These are phyloP conservation scores for Fragaria ananassa DNA, from an alignment of 306 rosid species.

Conservation along the genomic window DNA sequence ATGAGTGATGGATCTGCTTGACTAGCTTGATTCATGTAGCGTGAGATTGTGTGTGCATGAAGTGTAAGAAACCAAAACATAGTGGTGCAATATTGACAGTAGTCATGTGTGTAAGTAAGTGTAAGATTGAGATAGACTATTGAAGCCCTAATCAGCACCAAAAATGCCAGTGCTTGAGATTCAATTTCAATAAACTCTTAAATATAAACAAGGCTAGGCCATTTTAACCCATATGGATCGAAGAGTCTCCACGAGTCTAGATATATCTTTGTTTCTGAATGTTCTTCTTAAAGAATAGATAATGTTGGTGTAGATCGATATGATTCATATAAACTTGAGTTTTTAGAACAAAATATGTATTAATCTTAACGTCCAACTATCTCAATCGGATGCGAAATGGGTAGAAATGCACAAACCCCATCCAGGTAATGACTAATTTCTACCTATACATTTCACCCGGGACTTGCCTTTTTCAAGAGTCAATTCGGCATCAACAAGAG, in stretches of 20 bases:
- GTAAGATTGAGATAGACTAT: background rate
- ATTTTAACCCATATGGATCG: too few species aligned
- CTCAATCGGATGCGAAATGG: background rate
- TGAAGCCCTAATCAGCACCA: too few species aligned
- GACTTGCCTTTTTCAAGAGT: background rate
- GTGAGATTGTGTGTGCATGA: background rate
- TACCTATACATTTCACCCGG: conserved; percentile 7
- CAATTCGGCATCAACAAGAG: background rate
- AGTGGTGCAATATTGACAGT: background rate
- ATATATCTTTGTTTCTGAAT: too few species aligned
- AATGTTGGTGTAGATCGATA: too few species aligned
- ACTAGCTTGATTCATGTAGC: background rate
- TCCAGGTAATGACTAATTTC: background rate
- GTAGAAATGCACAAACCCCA: background rate
- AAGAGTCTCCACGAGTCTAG: too few species aligned
- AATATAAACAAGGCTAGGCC: background rate
- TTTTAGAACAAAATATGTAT: background rate
- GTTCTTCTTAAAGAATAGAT: too few species aligned
- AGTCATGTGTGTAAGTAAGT: background rate
- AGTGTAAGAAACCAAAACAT: background rate
- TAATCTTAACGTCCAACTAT: background rate
- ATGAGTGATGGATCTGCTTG: background rate
- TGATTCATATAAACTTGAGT: too few species aligned
- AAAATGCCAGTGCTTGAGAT: background rate
- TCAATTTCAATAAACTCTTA: background rate